Conservation (phyloP, 208 protist genomes). For the Kentomonas sorsogonicus region DNA sequence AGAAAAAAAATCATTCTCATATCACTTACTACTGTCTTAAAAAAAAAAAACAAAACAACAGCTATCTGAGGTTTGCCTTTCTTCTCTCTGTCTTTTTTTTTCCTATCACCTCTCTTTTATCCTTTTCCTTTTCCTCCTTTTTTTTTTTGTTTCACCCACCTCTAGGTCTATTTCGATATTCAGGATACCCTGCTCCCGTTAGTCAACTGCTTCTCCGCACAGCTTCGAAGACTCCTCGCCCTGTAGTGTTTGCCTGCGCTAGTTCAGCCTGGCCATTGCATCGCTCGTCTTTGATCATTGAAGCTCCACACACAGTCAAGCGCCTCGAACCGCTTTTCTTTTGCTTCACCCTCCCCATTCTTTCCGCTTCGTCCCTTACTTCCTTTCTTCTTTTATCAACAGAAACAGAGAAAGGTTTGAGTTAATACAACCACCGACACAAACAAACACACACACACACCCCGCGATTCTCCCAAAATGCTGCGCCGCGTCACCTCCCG, state of each 20-base stretch:
- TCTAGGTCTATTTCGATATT: not conserved
- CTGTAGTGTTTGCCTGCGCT: too few species aligned
- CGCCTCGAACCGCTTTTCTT: not conserved
- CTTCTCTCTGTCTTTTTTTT: too few species aligned
- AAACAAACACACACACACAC: not conserved
- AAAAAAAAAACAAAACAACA: too few species aligned
- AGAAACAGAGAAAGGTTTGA: constrained; percentile 3
- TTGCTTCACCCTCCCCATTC: not conserved
- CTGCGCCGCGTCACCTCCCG: constrained; percentile 51
- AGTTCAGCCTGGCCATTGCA: too few species aligned
- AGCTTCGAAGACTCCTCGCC: not conserved
- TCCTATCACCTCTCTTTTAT: constrained; percentile 16
- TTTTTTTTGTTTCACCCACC: not conserved
- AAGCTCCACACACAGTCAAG: too few species aligned
- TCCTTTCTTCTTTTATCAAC: not conserved
- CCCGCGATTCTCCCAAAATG: constrained; percentile 26
- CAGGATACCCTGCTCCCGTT: not conserved
- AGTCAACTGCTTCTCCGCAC: not conserved
- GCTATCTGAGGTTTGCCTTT: too few species aligned
- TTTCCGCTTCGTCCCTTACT: constrained; percentile 2
- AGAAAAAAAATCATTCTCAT: too few species aligned
- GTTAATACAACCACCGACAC: constrained; percentile 7
- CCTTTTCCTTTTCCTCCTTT: constrained; percentile 6
- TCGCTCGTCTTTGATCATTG: too few species aligned
- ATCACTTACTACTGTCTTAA: too few species aligned